Evolutionary conservation across 2,329 filamentous ascomycete species (phyloP), one percentile per base, ranked within the genome.

Genomic region (Thielaviopsis populi): DNA sequence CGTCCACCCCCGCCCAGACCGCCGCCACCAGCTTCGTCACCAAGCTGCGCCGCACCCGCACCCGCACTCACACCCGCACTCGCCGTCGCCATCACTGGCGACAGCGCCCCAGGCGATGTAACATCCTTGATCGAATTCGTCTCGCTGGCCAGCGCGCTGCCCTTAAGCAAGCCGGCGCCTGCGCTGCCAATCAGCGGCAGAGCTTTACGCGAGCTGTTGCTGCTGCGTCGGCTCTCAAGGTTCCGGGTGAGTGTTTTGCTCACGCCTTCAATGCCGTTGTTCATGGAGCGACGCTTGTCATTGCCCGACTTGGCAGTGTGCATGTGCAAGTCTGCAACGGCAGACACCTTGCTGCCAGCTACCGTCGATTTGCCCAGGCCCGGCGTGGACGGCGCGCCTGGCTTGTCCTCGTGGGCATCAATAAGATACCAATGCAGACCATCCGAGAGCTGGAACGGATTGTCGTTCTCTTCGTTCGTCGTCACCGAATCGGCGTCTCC

Each of bases 351-450:
- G 67, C 89, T 91, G 46, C 89, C 87, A 13, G 90, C 90, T 17
- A 96, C 91, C 0, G 94, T 97, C 68, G 87, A 91, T 73, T 95
- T 96, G 46, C 89, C 89, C 63, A 96, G 81, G 0, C 92, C 91
- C 0, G 94, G 92, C 0, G 92, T 97, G n/a, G 88, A 86, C 0
- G 94, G 94, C 1, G 91, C 91, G 1, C 88, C 88, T 0, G 90
- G 84, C 71, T 96, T 96, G 74, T 99, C 94, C 74, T 99, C 94
- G 1, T 83, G 81, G 0, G 94, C 94, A 71, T 99, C 92, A 42
- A 99, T 86, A 5, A 99, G 81, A 74, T 96, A 97, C 94, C 94
- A 99, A 41, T 92, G 85, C 59, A 99, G 77, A 2, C 94, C 94
- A 70, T 99, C 94, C 0, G 91, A 96, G 13, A 99, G 80, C 70